Conservation (phyloP, 2,329 filamentous ascomycete species). For the Cordyceps cicadae region DNA sequence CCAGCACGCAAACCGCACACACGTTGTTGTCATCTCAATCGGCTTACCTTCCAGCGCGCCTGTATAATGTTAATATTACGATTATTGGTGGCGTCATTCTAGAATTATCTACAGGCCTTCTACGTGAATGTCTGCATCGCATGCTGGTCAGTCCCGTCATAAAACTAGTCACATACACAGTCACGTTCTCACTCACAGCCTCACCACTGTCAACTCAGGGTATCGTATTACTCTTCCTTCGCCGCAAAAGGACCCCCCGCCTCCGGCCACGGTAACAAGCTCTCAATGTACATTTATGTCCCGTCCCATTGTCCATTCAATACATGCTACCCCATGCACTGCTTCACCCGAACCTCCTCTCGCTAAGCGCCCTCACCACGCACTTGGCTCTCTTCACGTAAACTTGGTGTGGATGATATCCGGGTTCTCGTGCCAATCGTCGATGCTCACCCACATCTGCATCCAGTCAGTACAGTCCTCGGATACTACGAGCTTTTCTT, state of each 20-base stretch:
- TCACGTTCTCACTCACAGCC: neutral
- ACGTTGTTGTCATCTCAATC: neutral
- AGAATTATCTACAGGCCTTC: no score
- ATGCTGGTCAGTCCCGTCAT: no score
- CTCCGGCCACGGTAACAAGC: neutral
- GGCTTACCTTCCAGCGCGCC: neutral
- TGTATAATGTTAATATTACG: neutral
- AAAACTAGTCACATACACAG: neutral
- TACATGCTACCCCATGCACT: neutral
- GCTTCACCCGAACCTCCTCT: neutral
- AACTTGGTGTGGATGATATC: constrained; percentile 99
- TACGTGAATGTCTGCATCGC: no score
- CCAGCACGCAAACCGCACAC: constrained; percentile 4
- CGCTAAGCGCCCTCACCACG: no score
- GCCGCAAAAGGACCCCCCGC: constrained; percentile 3
- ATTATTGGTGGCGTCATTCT: neutral
- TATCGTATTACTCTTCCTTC: neutral
- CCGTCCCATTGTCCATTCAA: neutral
- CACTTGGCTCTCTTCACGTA: constrained; percentile 45
- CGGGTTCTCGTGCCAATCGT: constrained; percentile 99
- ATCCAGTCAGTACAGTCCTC: constrained; percentile 12
- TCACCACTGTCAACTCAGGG: neutral
- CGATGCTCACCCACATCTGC: constrained; percentile 99
- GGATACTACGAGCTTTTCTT: neutral
- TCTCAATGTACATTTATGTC: constrained; percentile 6